Percentiles rank a stretch among this genome's conserved stretches.
These are phyloP conservation scores for Coffea canephora DNA, from an alignment of 257 asterid genomes.

Conservation along the genomic window DNA sequence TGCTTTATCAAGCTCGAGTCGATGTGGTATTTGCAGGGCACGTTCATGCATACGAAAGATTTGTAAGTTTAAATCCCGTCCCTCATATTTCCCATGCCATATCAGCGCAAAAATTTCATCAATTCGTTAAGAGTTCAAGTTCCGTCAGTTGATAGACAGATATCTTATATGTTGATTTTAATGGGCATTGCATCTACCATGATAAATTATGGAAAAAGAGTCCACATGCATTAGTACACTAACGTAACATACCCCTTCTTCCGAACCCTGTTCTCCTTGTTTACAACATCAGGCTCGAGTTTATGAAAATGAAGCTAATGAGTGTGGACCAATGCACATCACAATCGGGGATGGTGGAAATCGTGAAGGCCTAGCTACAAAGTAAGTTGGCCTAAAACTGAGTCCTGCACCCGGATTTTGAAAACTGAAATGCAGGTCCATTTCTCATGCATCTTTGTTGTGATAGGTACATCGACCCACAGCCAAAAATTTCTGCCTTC, in stretches of 20 bases:
- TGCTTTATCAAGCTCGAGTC: slow-evolving; percentile 57
- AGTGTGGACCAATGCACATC: slow-evolving; percentile 63
- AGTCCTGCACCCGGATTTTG: background rate
- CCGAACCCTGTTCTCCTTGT: background rate
- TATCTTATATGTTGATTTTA: background rate
- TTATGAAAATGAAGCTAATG: slow-evolving; percentile 44
- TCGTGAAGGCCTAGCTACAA: slow-evolving; percentile 73
- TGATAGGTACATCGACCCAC: slow-evolving; percentile 51
- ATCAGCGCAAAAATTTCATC: background rate
- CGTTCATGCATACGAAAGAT: slow-evolving; percentile 92
- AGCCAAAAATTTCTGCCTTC: slow-evolving; percentile 54
- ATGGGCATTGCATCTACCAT: background rate
- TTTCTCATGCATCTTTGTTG: too few relatives aligned
- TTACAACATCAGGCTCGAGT: slow-evolving; percentile 44
- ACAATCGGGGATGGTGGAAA: slow-evolving; percentile 89
- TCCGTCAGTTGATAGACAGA: background rate
- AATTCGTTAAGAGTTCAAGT: background rate
- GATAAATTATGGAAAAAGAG: background rate
- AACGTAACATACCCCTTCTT: background rate
- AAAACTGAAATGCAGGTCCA: background rate
- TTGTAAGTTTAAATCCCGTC: slow-evolving; percentile 42
- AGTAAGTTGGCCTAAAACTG: slow-evolving; percentile 27
- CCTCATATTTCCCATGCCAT: too few relatives aligned
- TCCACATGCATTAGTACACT: background rate
- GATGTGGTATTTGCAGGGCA: slow-evolving; percentile 82